Base-by-base conservation (phyloP, 805 yeast species). In the Candida nanaspora region DNA sequence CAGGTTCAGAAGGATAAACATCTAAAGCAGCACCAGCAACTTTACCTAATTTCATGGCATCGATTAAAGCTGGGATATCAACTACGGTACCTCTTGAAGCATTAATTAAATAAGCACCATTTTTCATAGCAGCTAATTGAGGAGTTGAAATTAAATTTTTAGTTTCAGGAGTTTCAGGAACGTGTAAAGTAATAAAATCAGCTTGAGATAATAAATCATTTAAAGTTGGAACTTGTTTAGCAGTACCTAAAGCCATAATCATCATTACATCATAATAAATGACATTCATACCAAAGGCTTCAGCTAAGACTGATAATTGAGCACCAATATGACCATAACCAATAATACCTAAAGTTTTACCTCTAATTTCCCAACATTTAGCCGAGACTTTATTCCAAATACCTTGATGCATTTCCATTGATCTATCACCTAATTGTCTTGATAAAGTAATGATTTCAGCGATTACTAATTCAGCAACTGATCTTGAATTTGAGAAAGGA, bases 281-380 rank as follows among this genome's bases (percentile, higher is more conserved):
- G 40, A 93, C 97, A 52, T 84, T 85, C 96, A 93, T 82, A 68
- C 98, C 98, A 80, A 93, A 80, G 35, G 97, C 78, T 73, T 93
- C 98, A 38, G 98, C 98, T 54, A 93, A 70, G 10, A 93, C 98
- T 8, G 96, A 85, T 61, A 93, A 80, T 70, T 93, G 98, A 38
- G 98, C 70, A 55, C 98, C 98, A 69, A 93, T 93, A 66, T 93
- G 98, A 55, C 98, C 98, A 59, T 93, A 93, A 53, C 98, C 98
- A 31, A 93, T 74, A 57, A 93, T 93, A 46, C 98, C 98, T 55
- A 93, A 74, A 37, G 98, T 91, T 68, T 93, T 93, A 52, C 98
- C 98, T 70, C 98, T 85, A 53, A 93, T 89, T 70, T 93, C 98
- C 98, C 98, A 93, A 70, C 98, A 93, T 65, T 78, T 88, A 51